A percentile compares a stretch with the other conserved stretches of the same genome.
Conservation (phyloP, 768 basidiomycete species). For the Dendrothele bispora region DNA sequence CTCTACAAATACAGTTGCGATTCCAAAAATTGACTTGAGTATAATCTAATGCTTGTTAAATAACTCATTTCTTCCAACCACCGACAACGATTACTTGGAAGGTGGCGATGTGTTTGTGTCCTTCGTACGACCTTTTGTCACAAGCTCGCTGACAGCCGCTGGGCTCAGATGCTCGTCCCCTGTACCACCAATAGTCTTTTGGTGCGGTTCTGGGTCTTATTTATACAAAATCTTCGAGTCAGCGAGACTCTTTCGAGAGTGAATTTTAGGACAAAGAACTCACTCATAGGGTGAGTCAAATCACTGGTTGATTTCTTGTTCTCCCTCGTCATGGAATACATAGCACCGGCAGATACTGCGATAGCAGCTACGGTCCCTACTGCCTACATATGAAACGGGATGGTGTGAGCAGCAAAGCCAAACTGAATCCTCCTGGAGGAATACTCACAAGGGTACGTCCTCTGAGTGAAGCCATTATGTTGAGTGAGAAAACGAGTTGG, state of each 20-base stretch:
- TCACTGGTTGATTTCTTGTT: too few relatives aligned
- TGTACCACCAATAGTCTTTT: background rate
- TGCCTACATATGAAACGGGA: background rate
- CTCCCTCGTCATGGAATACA: slow-evolving; percentile 7
- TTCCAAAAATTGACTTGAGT: too few relatives aligned
- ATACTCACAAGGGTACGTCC: too few relatives aligned
- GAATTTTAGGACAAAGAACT: too few relatives aligned
- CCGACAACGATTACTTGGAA: background rate
- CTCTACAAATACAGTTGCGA: too few relatives aligned
- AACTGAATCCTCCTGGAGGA: too few relatives aligned
- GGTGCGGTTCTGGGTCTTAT: background rate
- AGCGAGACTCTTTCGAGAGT: too few relatives aligned
- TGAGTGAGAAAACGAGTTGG: too few relatives aligned
- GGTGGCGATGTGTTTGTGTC: too few relatives aligned
- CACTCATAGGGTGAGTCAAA: too few relatives aligned
- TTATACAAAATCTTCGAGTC: background rate
- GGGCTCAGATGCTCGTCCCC: slow-evolving; percentile 3
- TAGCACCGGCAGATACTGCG: slow-evolving; percentile 2
- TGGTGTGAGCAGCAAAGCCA: too few relatives aligned
- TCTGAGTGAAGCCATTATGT: too few relatives aligned
- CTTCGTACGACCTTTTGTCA: background rate
- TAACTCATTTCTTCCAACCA: background rate
- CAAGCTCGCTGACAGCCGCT: slow-evolving; percentile 3
- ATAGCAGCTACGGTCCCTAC: slow-evolving; percentile 1
- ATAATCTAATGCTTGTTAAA: background rate